These are phyloP conservation scores for Neofusicoccum ribis DNA, from an alignment of 2,329 filamentous ascomycete species.

Conservation along the genomic window DNA sequence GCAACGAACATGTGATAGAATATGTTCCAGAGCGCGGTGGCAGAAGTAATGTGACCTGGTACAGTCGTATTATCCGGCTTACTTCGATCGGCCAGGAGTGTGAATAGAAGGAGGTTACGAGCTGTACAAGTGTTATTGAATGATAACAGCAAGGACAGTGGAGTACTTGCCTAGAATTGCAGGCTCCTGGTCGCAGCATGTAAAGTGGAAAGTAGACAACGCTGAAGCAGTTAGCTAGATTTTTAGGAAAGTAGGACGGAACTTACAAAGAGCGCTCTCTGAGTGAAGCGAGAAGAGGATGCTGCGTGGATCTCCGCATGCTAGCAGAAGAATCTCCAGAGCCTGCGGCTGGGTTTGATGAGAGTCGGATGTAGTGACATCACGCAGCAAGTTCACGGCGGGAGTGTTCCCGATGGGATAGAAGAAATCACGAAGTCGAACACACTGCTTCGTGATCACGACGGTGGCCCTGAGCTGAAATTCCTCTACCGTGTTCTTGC, in stretches of 20 bases:
- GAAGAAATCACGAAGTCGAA: constrained; percentile 27
- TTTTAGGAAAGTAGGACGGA: background rate
- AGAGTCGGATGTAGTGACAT: constrained; percentile 29
- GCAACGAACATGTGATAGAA: constrained; percentile 58
- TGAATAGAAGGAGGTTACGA: constrained; percentile 57
- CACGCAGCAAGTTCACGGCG: constrained; percentile 50
- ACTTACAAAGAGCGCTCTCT: background rate
- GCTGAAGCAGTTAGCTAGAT: background rate
- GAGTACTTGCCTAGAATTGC: constrained; percentile 49
- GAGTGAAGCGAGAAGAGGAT: constrained; percentile 51
- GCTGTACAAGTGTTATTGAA: constrained; percentile 30
- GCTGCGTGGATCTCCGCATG: constrained; percentile 58
- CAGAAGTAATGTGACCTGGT: background rate
- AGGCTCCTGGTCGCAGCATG: constrained; percentile 55
- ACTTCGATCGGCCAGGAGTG: constrained; percentile 45
- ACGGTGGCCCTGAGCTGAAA: too few species aligned
- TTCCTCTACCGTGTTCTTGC: too few species aligned
- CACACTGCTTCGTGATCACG: background rate
- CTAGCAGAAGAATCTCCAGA: constrained; percentile 51
- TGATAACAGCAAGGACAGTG: background rate
- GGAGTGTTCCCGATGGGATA: constrained; percentile 51
- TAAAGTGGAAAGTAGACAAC: constrained; percentile 47
- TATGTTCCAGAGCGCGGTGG: constrained; percentile 47
- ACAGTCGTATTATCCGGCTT: background rate
- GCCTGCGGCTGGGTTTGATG: background rate